A percentile compares a stretch with the other conserved stretches of the same genome.
Conservation (phyloP, 106 monocot species). For the Acanthochlamys bracteata region DNA sequence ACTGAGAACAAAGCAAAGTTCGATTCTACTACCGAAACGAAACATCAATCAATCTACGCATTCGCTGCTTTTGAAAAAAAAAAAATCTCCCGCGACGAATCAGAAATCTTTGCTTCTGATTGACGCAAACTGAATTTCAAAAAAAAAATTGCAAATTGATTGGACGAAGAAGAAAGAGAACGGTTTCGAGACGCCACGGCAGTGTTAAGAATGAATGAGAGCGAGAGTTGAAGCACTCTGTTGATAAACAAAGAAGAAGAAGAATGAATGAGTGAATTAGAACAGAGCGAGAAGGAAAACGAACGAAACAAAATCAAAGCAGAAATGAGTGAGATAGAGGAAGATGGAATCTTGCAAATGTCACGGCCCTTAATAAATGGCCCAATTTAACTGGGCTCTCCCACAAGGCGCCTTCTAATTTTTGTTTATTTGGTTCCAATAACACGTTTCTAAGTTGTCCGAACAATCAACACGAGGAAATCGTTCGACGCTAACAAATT, state of each 20-base stretch:
- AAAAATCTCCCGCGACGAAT: neutral
- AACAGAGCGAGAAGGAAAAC: too few species aligned
- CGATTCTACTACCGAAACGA: too few species aligned
- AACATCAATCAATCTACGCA: neutral
- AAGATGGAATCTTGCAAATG: neutral
- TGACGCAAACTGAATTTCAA: neutral
- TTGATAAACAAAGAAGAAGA: neutral
- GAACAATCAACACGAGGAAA: too few species aligned
- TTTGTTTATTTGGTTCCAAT: too few species aligned
- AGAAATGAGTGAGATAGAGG: neutral
- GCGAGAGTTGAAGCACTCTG: neutral
- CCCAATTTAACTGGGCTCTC: neutral
- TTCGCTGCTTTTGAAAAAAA: neutral
- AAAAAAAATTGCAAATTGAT: neutral
- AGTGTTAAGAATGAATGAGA: neutral
- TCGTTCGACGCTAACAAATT: too few species aligned
- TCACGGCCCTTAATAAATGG: neutral
- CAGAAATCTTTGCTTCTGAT: neutral
- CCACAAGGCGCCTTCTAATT: neutral
- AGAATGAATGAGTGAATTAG: neutral
- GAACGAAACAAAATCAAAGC: too few species aligned
- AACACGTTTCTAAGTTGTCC: neutral
- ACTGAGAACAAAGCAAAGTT: too few species aligned
- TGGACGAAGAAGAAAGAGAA: neutral
- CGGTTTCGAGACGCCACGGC: neutral